These are phyloP conservation scores for Rutstroemia sp. DNA, from an alignment of 2,329 filamentous ascomycete genomes.

Conservation along the genomic window DNA sequence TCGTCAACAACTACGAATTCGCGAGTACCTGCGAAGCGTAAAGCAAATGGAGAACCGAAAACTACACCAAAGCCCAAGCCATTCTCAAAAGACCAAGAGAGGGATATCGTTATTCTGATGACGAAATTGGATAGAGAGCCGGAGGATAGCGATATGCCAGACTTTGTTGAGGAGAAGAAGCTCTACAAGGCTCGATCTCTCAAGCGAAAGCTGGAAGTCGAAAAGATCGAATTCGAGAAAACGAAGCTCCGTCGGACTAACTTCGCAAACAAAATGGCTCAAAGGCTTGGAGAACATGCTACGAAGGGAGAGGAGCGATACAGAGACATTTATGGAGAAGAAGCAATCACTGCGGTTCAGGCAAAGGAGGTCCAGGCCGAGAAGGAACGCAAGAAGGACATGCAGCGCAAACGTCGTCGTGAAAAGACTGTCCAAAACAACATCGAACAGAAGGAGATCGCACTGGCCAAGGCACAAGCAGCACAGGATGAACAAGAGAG, in stretches of 20 bases:
- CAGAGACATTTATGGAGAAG: constrained; percentile 67
- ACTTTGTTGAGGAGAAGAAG: constrained; percentile 42
- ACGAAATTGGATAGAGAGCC: constrained; percentile 50
- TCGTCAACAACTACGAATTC: constrained; percentile 37
- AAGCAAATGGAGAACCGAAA: constrained; percentile 46
- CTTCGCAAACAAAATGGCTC: constrained; percentile 50
- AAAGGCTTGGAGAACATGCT: constrained; percentile 60
- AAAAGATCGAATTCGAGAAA: constrained; percentile 53
- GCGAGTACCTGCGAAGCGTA: constrained; percentile 36
- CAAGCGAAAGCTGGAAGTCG: constrained; percentile 64
- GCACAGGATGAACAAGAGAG: constrained; percentile 78
- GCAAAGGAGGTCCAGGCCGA: constrained; percentile 86
- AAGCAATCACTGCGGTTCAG: constrained; percentile 79
- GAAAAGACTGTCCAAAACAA: constrained; percentile 95
- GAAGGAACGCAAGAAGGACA: constrained; percentile 99
- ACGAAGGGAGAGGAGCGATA: constrained; percentile 69
- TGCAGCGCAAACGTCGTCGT: constrained; percentile 92
- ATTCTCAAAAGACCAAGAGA: constrained; percentile 53
- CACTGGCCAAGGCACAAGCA: constrained; percentile 68
- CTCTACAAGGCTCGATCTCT: constrained; percentile 48
- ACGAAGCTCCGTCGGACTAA: constrained; percentile 56
- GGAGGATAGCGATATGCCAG: constrained; percentile 48
- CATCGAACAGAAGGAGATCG: constrained; percentile 81
- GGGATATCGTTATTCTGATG: constrained; percentile 62
- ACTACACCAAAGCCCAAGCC: constrained; percentile 38